These are phyloP conservation scores for Otatea glauca DNA, from an alignment of 176 grass and related monocot genomes.

Conservation along the genomic window DNA sequence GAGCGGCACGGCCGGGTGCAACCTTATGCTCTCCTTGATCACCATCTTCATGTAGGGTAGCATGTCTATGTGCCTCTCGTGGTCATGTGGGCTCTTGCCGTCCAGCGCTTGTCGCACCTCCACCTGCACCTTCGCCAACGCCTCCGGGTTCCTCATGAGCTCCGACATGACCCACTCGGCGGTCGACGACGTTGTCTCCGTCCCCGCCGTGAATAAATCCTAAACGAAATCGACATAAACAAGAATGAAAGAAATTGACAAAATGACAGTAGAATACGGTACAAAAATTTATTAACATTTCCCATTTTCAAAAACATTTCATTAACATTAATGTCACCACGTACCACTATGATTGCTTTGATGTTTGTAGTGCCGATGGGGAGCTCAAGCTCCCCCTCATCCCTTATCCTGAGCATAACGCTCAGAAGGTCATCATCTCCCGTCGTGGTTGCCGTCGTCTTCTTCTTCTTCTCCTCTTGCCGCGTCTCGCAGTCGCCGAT, in stretches of 20 bases:
- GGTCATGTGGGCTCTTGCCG: not conserved
- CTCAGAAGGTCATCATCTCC: slow-evolving; percentile 18
- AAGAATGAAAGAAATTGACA: too few species aligned
- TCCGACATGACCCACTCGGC: slow-evolving; percentile 44
- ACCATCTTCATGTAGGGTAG: slow-evolving; percentile 17
- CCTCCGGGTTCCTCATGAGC: slow-evolving; percentile 31
- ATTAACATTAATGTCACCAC: not conserved
- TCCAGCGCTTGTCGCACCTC: slow-evolving; percentile 26
- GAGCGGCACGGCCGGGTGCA: slow-evolving; percentile 25
- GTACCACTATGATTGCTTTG: slow-evolving; percentile 5
- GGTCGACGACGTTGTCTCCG: not conserved
- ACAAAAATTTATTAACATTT: too few species aligned
- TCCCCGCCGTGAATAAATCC: slow-evolving; percentile 40
- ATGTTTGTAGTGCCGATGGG: slow-evolving; percentile 17
- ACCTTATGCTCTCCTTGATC: slow-evolving; percentile 51
- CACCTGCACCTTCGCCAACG: slow-evolving; percentile 26
- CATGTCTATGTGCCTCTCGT: not conserved
- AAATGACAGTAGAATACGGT: too few species aligned
- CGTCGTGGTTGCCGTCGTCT: too few species aligned
- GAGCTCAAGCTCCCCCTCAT: slow-evolving; percentile 21
- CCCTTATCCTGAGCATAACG: slow-evolving; percentile 46
- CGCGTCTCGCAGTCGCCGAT: not conserved
- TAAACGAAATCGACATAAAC: not conserved
- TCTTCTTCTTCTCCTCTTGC: not conserved
- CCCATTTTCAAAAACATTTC: too few species aligned